Conservation (phyloP, 2,329 filamentous ascomycete genomes). For the Alternaria tenuissima region DNA sequence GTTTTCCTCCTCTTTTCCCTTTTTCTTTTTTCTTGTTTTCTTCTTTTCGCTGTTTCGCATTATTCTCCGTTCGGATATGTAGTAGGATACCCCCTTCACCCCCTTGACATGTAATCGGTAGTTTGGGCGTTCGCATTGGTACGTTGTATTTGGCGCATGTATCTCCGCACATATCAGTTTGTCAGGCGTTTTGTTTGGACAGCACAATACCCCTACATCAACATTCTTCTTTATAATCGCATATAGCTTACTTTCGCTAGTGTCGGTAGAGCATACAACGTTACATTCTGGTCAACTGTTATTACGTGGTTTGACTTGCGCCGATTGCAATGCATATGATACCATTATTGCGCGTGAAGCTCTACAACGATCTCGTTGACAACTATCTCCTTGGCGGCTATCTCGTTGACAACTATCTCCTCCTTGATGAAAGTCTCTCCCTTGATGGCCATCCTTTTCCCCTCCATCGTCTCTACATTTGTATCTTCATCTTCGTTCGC, state of each 20-base stretch:
- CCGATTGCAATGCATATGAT: too few species aligned
- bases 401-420: too few species aligned
- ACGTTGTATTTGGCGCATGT: not conserved
- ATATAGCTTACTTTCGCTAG: not conserved
- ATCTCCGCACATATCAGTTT: not conserved
- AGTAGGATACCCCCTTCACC: constrained; percentile 7
- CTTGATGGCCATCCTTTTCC: too few species aligned
- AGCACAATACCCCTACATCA: constrained; percentile 7
- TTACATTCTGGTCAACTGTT: too few species aligned
- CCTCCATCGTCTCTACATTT: too few species aligned
- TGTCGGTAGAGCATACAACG: not conserved
- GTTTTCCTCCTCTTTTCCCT: not conserved
- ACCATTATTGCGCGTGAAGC: too few species aligned
- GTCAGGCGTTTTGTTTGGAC: not conserved
- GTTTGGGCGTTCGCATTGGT: constrained; percentile 13
- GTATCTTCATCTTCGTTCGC: too few species aligned
- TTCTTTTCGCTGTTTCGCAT: fast-evolving
- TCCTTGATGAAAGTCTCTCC: too few species aligned
- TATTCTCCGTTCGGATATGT: not conserved
- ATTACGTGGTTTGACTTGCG: too few species aligned
- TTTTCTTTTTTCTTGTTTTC: not conserved
- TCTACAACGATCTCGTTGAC: too few species aligned
- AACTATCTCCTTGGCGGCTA: too few species aligned
- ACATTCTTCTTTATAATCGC: not conserved
- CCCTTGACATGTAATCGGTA: constrained; percentile 2